Conservation (phyloP, 2,329 filamentous ascomycete genomes). For the Fusarium pseudonygamai region DNA sequence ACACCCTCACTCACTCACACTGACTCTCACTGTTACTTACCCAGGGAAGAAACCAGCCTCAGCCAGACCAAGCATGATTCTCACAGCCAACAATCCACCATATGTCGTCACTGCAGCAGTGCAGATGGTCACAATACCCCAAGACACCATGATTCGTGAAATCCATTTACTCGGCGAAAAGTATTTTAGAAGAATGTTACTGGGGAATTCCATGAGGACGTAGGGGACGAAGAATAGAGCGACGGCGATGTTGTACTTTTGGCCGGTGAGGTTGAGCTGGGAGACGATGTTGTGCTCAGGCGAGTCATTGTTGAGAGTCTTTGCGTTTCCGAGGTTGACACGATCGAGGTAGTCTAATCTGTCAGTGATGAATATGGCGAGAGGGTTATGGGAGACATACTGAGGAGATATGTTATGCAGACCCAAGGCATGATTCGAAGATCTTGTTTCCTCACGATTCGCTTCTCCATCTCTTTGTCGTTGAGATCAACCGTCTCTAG, state of each 20-base stretch:
- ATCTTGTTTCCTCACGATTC: slow-evolving; percentile 48
- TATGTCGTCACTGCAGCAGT: slow-evolving; percentile 59
- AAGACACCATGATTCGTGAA: slow-evolving; percentile 54
- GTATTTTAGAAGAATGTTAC: slow-evolving; percentile 49
- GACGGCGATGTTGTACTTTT: slow-evolving; percentile 46
- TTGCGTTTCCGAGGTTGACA: slow-evolving; percentile 48
- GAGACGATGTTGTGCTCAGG: slow-evolving; percentile 47
- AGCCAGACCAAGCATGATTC: slow-evolving; percentile 61
- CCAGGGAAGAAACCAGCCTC: slow-evolving; percentile 64
- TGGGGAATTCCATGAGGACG: slow-evolving; percentile 46
- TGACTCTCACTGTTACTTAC: neutral
- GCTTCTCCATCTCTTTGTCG: slow-evolving; percentile 48
- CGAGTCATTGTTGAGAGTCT: slow-evolving; percentile 48
- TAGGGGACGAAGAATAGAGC: slow-evolving; percentile 47
- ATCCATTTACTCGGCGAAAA: slow-evolving; percentile 49
- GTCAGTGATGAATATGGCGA: no score
- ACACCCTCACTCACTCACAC: neutral
- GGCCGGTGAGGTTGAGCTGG: slow-evolving; percentile 45
- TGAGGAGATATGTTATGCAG: slow-evolving; percentile 46
- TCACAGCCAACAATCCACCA: slow-evolving; percentile 56
- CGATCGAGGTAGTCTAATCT: slow-evolving; percentile 42
- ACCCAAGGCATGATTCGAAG: slow-evolving; percentile 48
- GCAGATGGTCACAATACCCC: slow-evolving; percentile 61
- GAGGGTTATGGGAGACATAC: slow-evolving; percentile 11
- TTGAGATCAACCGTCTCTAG: slow-evolving; percentile 48